Evolutionary conservation across 805 yeast genomes (phyloP).

Genomic region (Zygoascus flipseniorum): DNA sequence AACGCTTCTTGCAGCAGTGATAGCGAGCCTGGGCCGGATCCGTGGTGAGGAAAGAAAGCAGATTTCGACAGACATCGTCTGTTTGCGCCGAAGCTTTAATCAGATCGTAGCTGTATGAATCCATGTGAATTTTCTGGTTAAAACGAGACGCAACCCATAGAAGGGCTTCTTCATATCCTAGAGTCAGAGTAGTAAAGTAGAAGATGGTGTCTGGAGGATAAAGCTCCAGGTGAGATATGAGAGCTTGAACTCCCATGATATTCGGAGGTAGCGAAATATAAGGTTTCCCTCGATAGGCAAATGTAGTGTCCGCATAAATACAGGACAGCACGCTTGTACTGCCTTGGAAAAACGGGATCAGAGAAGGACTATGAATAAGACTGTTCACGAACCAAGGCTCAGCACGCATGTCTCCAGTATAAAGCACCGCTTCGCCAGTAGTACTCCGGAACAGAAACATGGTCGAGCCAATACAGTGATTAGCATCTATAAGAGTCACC

Average conservation of each 20-base stretch:
- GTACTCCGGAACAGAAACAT: conserved; percentile 42
- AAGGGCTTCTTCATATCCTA: conserved; percentile 53
- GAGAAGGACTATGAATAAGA: conserved; percentile 31
- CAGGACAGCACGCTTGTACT: conserved; percentile 30
- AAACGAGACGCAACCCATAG: conserved; percentile 27
- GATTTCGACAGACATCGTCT: neutral
- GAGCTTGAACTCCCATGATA: conserved; percentile 32
- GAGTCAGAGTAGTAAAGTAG: conserved; percentile 32
- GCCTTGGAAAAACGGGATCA: conserved; percentile 36
- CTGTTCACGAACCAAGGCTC: conserved; percentile 43
- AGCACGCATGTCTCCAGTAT: conserved; percentile 52
- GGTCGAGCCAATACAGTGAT: conserved; percentile 54
- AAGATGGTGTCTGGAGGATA: conserved; percentile 40
- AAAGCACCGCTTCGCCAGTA: conserved; percentile 30
- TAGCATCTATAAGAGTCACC: conserved; percentile 39
- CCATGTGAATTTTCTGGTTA: conserved; percentile 27
- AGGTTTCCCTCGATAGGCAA: conserved; percentile 42
- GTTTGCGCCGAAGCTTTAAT: conserved; percentile 18
- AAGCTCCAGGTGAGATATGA: conserved; percentile 28
- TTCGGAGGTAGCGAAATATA: conserved; percentile 38
- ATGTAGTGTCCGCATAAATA: conserved; percentile 49
- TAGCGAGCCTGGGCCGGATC: conserved; percentile 13
- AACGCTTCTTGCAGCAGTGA: conserved; percentile 19
- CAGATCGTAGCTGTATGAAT: conserved; percentile 20
- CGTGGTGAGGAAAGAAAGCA: conserved; percentile 7